Percentiles rank a stretch among this genome's conserved stretches.
phyloP scores from a whole-genome alignment of 1,284 basidiomycete species.

The Irpex rosettiformis region DNA sequence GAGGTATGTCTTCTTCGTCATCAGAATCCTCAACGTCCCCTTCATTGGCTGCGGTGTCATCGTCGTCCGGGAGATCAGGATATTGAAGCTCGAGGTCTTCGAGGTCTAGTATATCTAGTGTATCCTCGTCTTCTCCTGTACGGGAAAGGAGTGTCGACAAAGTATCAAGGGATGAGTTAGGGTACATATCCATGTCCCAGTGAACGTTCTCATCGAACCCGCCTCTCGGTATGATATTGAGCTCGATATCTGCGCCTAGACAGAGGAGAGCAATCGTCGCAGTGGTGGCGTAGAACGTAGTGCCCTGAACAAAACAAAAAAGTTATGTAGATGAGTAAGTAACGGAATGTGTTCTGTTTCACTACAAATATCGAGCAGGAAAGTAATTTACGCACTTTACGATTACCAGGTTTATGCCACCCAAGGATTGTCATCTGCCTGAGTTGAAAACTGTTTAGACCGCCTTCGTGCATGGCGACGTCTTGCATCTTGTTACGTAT shows the following conservation, averaged over 20 bases:
- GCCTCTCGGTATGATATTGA: slow-evolving; percentile 19
- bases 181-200: not conserved
- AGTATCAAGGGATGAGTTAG: not conserved
- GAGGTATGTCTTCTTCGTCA: slow-evolving; percentile 8
- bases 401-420: slow-evolving; percentile 32
- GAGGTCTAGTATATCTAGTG: not conserved
- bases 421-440: slow-evolving; percentile 28
- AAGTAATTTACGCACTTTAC: slow-evolving; percentile 28
- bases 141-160: too few species aligned
- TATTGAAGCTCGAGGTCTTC: not conserved
- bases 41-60: not conserved
- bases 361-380: too few species aligned
- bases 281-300: slow-evolving; percentile 16
- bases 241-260: slow-evolving; percentile 31
- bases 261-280: slow-evolving; percentile 23
- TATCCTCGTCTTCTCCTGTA: not conserved
- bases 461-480: slow-evolving; percentile 12
- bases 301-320: not conserved
- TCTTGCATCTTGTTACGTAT: slow-evolving; percentile 20
- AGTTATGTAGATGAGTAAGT: not conserved
- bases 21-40: not conserved
- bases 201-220: slow-evolving; percentile 4
- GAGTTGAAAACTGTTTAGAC: slow-evolving; percentile 21
- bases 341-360: too few species aligned
- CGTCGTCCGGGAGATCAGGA: too few species aligned